A percentile compares a stretch with the other conserved stretches of the same genome.
phyloP scores from a whole-genome alignment of 805 yeast species.

The Hanseniaspora osmophila region DNA sequence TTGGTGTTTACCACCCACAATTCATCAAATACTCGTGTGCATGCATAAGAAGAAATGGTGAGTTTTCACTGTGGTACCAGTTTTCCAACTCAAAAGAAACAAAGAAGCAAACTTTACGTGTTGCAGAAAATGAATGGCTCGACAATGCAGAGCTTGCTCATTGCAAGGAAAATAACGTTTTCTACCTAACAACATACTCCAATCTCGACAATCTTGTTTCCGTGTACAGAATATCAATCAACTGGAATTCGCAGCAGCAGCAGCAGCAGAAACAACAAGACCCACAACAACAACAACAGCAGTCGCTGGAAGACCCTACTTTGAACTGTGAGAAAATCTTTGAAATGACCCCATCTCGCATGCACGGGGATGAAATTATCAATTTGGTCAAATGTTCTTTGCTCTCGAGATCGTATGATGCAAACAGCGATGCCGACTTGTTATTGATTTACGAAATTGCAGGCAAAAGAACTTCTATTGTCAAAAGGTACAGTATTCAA shows the following conservation, averaged over 20 bases:
- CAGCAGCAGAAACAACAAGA: conserved; percentile 4
- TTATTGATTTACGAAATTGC: conserved; percentile 13
- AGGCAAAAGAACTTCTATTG: conserved; percentile 14
- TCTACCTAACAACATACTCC: conserved; percentile 19
- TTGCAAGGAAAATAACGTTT: conserved; percentile 19
- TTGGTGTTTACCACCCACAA: conserved; percentile 24
- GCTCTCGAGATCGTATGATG: conserved; percentile 18
- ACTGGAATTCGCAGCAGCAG: conserved; percentile 17
- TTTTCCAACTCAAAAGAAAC: conserved; percentile 25
- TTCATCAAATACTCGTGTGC: conserved; percentile 24
- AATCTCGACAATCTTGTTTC: conserved; percentile 13
- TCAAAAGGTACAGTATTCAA: conserved; percentile 15
- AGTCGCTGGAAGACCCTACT: conserved; percentile 19
- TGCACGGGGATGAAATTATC: conserved; percentile 14
- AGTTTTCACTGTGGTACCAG: conserved; percentile 25
- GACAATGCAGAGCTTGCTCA: conserved; percentile 21
- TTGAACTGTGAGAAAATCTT: conserved; percentile 15
- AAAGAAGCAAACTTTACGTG: conserved; percentile 21
- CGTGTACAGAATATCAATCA: conserved; percentile 18
- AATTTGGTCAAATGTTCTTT: conserved; percentile 14
- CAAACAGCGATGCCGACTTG: conserved; percentile 18
- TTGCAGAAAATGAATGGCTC: conserved; percentile 20
- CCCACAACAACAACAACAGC: conserved; percentile 8
- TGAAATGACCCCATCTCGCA: conserved; percentile 12
- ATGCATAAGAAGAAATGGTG: conserved; percentile 23